Evolutionary conservation across 2,329 filamentous ascomycete genomes (phyloP).

Genomic region (Neodidymelliopsis sp.): DNA sequence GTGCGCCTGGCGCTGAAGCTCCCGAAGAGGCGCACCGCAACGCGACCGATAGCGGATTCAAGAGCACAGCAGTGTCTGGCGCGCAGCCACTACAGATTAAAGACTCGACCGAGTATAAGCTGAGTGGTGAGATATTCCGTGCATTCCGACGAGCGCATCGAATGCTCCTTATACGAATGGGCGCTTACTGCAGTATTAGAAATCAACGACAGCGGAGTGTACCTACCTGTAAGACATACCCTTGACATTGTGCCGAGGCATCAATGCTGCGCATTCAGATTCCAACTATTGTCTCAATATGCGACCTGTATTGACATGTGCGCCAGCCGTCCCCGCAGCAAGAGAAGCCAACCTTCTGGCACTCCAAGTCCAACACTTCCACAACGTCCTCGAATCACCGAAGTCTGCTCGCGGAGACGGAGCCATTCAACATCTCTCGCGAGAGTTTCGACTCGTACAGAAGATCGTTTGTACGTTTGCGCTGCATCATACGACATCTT

Average conservation of each 20-base stretch:
- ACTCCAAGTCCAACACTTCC: slow-evolving; percentile 56
- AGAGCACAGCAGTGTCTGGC: slow-evolving; percentile 45
- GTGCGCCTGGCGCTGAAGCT: slow-evolving; percentile 43
- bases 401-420: slow-evolving; percentile 78
- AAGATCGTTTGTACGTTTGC: slow-evolving; percentile 83
- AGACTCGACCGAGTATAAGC: slow-evolving; percentile 59
- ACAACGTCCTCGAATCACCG: slow-evolving; percentile 65
- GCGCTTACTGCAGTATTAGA: slow-evolving; percentile 63
- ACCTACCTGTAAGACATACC: slow-evolving; percentile 75
- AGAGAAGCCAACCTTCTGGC: slow-evolving; percentile 84
- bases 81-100: slow-evolving; percentile 54
- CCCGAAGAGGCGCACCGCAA: slow-evolving; percentile 43
- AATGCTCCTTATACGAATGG: slow-evolving; percentile 13
- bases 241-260: neutral
- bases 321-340: slow-evolving; percentile 78
- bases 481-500: neutral
- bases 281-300: neutral
- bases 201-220: slow-evolving; percentile 94
- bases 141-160: neutral
- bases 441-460: slow-evolving; percentile 98
- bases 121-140: slow-evolving; percentile 55
- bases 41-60: slow-evolving; percentile 43
- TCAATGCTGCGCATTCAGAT: slow-evolving; percentile 9
- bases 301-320: slow-evolving; percentile 30
- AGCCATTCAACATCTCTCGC: slow-evolving; percentile 92